These are phyloP conservation scores for Suillus spraguei DNA, from an alignment of 768 basidiomycete genomes.

Conservation along the genomic window DNA sequence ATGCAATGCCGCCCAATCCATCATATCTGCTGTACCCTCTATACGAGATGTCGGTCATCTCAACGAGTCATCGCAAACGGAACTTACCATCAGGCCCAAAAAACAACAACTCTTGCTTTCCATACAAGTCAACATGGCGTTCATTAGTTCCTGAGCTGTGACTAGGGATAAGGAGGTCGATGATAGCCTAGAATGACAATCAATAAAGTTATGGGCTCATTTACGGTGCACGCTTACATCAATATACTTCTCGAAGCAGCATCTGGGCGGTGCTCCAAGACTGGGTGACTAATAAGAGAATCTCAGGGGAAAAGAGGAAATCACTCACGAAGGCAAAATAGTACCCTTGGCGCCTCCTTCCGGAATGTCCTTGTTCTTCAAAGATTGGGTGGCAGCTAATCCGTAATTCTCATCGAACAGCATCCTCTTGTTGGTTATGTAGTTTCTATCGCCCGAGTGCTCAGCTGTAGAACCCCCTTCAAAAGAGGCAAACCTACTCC, in stretches of 20 bases:
- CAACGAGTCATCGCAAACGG: background rate
- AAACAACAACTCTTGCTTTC: slow-evolving; percentile 90
- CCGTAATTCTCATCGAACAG: slow-evolving; percentile 98
- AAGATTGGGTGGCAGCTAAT: slow-evolving; percentile 88
- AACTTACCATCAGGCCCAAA: slow-evolving; percentile 87
- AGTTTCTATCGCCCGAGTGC: slow-evolving; percentile 57
- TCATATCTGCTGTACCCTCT: slow-evolving; percentile 98
- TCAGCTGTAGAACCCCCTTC: background rate
- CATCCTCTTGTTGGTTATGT: slow-evolving; percentile 94
- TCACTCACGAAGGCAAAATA: slow-evolving; percentile 82
- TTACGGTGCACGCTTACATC: slow-evolving; percentile 56
- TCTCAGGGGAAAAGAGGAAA: background rate
- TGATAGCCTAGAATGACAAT: slow-evolving; percentile 57
- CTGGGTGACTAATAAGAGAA: slow-evolving; percentile 34
- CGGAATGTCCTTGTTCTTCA: slow-evolving; percentile 99
- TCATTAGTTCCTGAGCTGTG: slow-evolving; percentile 96
- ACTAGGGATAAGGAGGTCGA: slow-evolving; percentile 98
- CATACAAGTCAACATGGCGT: slow-evolving; percentile 84
- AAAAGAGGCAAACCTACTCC: slow-evolving; percentile 54
- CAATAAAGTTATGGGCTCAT: slow-evolving; percentile 15
- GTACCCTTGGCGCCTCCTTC: slow-evolving; percentile 98
- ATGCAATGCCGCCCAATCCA: slow-evolving; percentile 99
- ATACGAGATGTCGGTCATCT: slow-evolving; percentile 12
- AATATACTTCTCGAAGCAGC: slow-evolving; percentile 98
- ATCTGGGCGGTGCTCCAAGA: slow-evolving; percentile 81